Base-by-base conservation (phyloP, 148 eudicot genomes). In the Tetragonia tetragonoides region DNA sequence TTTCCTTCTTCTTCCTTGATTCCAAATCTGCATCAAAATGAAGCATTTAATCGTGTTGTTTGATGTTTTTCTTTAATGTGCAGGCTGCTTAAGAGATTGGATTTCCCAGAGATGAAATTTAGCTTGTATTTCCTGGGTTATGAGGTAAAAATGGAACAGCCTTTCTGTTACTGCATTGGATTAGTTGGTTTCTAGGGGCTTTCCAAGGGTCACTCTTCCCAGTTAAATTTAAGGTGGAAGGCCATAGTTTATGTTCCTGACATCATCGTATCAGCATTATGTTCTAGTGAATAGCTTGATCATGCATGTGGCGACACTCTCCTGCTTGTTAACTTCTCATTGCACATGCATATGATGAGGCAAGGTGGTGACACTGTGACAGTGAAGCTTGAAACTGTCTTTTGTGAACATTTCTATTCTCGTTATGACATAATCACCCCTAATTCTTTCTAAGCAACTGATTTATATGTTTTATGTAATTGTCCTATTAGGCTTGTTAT, bases 1-100 rank as follows among this genome's bases (percentile, higher is more conserved):
- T 18, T 37, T 60, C 40, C 40, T 73, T 15, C 12, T 49, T 47
- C 51, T 67, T 40, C 40, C 60, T 23, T 12, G 39, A 59, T 47
- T 11, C 28, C 42, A 53, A 8, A 17, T 68, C 23, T n/a, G 53
- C 53, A 44, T n/a, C 5, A 38, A 42, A 63, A 38, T 21, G 37
- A 59, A 74, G 68, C 24, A 63, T 57, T 51, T 16, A 10, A 44
- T 53, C 56, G 5, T 71, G 2, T 49, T 46, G 1, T 64, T 7
- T 51, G 37, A 20, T 56, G 16, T 14, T 23, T 69, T 77, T 40
- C 68, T 83, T 62, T 79, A 14, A 61, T 74, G 47, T 81, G 60
- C 88, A 94, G 98, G 81, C 85, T 94, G 85, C 93, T 92, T 42
- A 94, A 94, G 89, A 86, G 97, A 82, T 72, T 94, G 86, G 97